These are phyloP conservation scores for Septoria petroselini DNA, from an alignment of 2,329 filamentous ascomycete species.

Conservation along the genomic window DNA sequence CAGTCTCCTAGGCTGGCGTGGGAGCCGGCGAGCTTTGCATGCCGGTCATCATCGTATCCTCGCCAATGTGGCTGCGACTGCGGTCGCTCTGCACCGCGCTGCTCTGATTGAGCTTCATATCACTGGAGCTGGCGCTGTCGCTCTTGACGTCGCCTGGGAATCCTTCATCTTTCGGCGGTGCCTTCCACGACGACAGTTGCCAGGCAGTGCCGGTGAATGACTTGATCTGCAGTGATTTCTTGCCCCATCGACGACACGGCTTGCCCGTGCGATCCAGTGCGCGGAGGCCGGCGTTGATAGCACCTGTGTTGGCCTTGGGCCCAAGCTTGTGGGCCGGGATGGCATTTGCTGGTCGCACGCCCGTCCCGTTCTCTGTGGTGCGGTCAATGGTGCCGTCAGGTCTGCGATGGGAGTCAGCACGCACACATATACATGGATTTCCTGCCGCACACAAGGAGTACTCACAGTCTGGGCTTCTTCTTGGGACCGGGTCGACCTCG, in stretches of 20 bases:
- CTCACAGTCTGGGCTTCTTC: constrained; percentile 93
- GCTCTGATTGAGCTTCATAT: constrained; percentile 53
- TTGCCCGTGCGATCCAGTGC: constrained; percentile 89
- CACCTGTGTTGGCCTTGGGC: constrained; percentile 93
- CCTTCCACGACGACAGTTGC: constrained; percentile 79
- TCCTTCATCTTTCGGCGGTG: constrained; percentile 56
- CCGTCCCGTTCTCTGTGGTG: constrained; percentile 27
- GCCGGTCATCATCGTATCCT: constrained; percentile 32
- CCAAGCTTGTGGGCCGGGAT: constrained; percentile 73
- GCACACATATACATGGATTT: no score
- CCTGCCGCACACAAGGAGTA: no score
- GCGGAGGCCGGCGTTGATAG: constrained; percentile 93
- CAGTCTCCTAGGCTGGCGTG: constrained; percentile 1
- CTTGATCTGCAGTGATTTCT: constrained; percentile 78
- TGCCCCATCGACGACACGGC: constrained; percentile 87
- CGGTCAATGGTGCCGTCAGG: constrained; percentile 51
- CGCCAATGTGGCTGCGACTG: constrained; percentile 51
- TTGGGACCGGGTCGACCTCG: constrained; percentile 86
- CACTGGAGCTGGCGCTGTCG: constrained; percentile 54
- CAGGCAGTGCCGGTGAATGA: constrained; percentile 87
- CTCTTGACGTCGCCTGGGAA: constrained; percentile 61
- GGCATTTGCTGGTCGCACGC: constrained; percentile 18
- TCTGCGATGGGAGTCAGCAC: constrained; percentile 38
- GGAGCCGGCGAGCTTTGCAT: constrained; percentile 39
- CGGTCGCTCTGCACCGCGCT: constrained; percentile 59